These are phyloP conservation scores for Hansfordia pulvinata DNA, from an alignment of 2,329 filamentous ascomycete genomes.

Conservation along the genomic window DNA sequence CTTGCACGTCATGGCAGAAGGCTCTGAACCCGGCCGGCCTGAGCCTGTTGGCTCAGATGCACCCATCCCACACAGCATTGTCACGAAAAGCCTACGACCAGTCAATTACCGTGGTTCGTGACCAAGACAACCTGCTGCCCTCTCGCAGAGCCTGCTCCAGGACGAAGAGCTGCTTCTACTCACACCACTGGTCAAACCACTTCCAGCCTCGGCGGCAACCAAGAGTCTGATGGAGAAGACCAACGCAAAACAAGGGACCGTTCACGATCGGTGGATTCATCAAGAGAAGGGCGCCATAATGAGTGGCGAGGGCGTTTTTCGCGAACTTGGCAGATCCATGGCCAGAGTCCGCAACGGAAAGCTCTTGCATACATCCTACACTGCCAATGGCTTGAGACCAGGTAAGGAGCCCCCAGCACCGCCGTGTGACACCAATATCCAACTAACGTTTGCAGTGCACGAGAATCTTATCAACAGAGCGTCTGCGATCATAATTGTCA, in stretches of 20 bases:
- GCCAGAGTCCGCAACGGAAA: conserved; percentile 76
- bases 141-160: conserved; percentile 67
- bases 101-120: conserved; percentile 84
- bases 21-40: conserved; percentile 80
- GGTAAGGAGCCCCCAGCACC: conserved; percentile 19
- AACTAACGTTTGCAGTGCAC: too few relatives aligned
- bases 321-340: conserved; percentile 77
- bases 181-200: conserved; percentile 78
- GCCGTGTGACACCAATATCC: too few relatives aligned
- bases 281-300: conserved; percentile 54
- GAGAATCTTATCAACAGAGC: conserved; percentile 85
- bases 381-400: conserved; percentile 79
- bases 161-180: conserved; percentile 83
- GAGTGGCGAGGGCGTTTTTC: conserved; percentile 87
- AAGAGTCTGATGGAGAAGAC: conserved; percentile 50
- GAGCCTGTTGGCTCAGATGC: conserved; percentile 62
- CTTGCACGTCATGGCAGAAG: conserved; percentile 80
- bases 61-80: conserved; percentile 67
- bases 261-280: conserved; percentile 43
- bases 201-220: conserved; percentile 80
- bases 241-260: conserved; percentile 20
- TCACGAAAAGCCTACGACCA: conserved; percentile 81
- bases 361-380: conserved; percentile 88
- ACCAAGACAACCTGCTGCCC: conserved; percentile 77
- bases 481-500: conserved; percentile 78